Evolutionary conservation across 495 filamentous ascomycete species (phyloP).

Genomic region (Penicillium paxilli): DNA sequence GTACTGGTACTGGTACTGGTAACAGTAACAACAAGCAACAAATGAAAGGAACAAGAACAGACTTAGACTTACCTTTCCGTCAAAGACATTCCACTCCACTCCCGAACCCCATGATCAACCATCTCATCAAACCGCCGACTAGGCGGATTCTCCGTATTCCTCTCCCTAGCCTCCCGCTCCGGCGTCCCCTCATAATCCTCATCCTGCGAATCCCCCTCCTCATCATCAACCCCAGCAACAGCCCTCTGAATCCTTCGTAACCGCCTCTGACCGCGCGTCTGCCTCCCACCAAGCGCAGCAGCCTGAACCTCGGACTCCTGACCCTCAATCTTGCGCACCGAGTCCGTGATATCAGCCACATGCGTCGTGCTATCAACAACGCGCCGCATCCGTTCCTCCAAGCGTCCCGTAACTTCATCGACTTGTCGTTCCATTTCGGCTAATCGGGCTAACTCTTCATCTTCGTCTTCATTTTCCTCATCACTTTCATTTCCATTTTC

Average conservation of each 20-base stretch:
- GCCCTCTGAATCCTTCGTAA: constrained; percentile 1
- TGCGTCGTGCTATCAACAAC: constrained; percentile 40
- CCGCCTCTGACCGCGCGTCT: constrained; percentile 25
- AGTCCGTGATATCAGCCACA: constrained; percentile 32
- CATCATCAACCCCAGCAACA: constrained; percentile 19
- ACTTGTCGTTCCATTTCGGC: constrained; percentile 29
- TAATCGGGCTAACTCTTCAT: constrained; percentile 26
- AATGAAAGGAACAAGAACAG: too few species aligned
- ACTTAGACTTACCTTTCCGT: constrained; percentile 34
- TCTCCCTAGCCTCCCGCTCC: constrained; percentile 20
- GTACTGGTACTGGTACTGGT: too few species aligned
- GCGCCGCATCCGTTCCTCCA: constrained; percentile 40
- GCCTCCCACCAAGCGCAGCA: constrained; percentile 9
- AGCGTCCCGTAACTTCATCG: constrained; percentile 29
- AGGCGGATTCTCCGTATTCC: constrained; percentile 22
- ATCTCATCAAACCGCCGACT: constrained; percentile 28
- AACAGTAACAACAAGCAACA: too few species aligned
- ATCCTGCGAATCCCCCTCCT: constrained; percentile 24
- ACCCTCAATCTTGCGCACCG: constrained; percentile 30
- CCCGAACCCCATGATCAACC: constrained; percentile 21
- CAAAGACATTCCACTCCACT: constrained; percentile 37
- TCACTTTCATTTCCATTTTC: constrained; percentile 8
- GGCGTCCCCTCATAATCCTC: constrained; percentile 28
- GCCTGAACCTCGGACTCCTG: constrained; percentile 18
- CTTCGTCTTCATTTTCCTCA: constrained; percentile 13